Conservation (phyloP, 1,284 basidiomycete species). For the Pseudozyma tsukubaensis region DNA sequence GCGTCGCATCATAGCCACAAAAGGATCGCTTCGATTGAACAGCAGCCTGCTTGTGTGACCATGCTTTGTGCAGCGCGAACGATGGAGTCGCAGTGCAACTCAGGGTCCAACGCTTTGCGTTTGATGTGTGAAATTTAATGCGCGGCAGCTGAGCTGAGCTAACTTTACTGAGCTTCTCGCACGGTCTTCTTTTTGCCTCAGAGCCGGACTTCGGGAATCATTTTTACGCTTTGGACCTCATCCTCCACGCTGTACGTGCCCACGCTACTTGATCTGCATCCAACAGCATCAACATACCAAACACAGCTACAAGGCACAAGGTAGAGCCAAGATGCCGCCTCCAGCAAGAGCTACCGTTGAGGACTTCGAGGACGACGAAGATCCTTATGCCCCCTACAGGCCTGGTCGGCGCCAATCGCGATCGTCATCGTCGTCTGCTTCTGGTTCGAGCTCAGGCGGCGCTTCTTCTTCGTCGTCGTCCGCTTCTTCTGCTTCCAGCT, state of each 20-base stretch:
- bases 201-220: constrained; percentile 11
- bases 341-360: constrained; percentile 43
- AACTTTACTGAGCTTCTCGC: constrained; percentile 7
- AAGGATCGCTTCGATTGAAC: too few species aligned
- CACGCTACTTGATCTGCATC: neutral
- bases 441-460: neutral
- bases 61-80: too few species aligned
- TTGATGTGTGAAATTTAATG: neutral
- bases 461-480: constrained; percentile 9
- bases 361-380: constrained; percentile 38
- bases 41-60: too few species aligned
- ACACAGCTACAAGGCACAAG: neutral
- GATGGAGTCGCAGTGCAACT: too few species aligned
- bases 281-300: neutral
- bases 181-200: constrained; percentile 2
- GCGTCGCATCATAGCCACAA: too few species aligned
- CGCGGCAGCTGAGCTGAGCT: neutral
- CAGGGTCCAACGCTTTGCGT: too few species aligned
- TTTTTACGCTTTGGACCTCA: neutral
- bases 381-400: constrained; percentile 45
- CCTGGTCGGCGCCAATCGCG: constrained; percentile 8
- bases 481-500: neutral
- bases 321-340: constrained; percentile 23
- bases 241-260: too few species aligned
- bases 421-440: constrained; percentile 2